These are phyloP conservation scores for Podaxis sp. DNA, from an alignment of 768 basidiomycete species.

Conservation along the genomic window DNA sequence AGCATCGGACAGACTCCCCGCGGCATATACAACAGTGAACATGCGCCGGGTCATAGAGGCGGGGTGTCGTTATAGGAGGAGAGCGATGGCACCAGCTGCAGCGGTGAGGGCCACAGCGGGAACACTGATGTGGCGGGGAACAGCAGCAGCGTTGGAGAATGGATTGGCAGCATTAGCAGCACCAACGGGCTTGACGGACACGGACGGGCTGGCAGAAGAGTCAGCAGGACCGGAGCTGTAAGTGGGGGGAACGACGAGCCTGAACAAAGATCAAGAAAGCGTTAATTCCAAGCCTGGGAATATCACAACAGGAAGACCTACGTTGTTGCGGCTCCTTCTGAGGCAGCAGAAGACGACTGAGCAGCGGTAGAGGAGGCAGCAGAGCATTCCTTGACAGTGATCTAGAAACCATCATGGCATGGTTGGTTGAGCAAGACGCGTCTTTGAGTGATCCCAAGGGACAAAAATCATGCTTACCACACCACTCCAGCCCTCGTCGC, in stretches of 20 bases:
- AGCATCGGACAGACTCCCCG: not conserved
- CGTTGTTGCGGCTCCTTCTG: slow-evolving; percentile 13
- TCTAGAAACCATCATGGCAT: slow-evolving; percentile 24
- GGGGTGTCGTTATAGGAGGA: slow-evolving; percentile 36
- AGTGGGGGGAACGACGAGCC: slow-evolving; percentile 22
- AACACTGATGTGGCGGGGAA: slow-evolving; percentile 36
- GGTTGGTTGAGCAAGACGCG: not conserved
- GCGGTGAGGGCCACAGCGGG: slow-evolving; percentile 42
- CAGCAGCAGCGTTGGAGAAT: slow-evolving; percentile 30
- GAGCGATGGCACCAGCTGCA: slow-evolving; percentile 35
- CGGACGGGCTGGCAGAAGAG: slow-evolving; percentile 11
- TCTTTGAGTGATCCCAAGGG: slow-evolving; percentile 9
- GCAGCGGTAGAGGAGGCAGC: slow-evolving; percentile 31
- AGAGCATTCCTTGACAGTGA: slow-evolving; percentile 36
- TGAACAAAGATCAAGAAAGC: slow-evolving; percentile 3
- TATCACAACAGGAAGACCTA: not conserved
- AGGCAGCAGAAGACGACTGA: slow-evolving; percentile 14
- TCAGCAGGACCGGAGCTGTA: not conserved
- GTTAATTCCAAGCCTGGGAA: slow-evolving; percentile 18
- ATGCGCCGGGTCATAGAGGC: not conserved
- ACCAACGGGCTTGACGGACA: slow-evolving; percentile 33
- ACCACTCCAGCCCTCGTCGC: slow-evolving; percentile 67
- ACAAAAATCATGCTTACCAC: slow-evolving; percentile 37
- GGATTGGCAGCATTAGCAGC: slow-evolving; percentile 46
- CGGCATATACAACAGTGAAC: not conserved